Base-by-base conservation (phyloP, 257 asterid genomes). In the Forsythia viridissima region DNA sequence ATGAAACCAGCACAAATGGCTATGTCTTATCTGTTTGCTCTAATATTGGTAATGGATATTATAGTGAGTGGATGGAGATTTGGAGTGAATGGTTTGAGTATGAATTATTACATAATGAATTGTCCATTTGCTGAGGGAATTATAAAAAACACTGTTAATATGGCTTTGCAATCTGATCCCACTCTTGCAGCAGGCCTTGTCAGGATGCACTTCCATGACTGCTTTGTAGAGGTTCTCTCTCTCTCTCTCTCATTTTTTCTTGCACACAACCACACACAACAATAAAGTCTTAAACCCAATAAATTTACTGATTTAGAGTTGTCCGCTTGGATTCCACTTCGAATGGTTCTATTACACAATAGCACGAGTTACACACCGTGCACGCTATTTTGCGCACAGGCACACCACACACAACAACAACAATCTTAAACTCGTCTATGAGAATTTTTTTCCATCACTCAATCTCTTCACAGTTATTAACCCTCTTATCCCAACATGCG, bases 141-240 rank as follows among this genome's bases (percentile, higher is more conserved):
- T 13, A 71, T 95, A 5, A 86, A 83, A 79, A 77, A 88, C 30
- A 83, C 87, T 42, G 97, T 95, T 0, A 84, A 78, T 48, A 84
- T 48, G 11, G 98, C 97, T 77, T 48, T 93, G 78, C 87, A 78
- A 30, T 41, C 89, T 74, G 99, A 95, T 83, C 96, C 94, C 16
- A 88, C 98, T 20, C 92, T 95, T 72, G 96, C 98, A 4, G 99
- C 97, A 20, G 92, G 77, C 9, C 98, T 95, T 75, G 3, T 95
- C 24, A 77, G 98, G 79, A 91, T 95, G 98, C 98, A 95, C 78
- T 95, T 95, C 76, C 99, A 95, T n/a, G 99, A 95, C 83, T 95
- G 99, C 87, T 95, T 95, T 71, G 81, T 94, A 24, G 82, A 94
- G 97, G 98, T 92, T 15, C n/a, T 7, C 30, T 52, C 11, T 6